phyloP scores from a whole-genome alignment of 495 filamentous ascomycete genomes.

The Trichoderma parareesei region DNA sequence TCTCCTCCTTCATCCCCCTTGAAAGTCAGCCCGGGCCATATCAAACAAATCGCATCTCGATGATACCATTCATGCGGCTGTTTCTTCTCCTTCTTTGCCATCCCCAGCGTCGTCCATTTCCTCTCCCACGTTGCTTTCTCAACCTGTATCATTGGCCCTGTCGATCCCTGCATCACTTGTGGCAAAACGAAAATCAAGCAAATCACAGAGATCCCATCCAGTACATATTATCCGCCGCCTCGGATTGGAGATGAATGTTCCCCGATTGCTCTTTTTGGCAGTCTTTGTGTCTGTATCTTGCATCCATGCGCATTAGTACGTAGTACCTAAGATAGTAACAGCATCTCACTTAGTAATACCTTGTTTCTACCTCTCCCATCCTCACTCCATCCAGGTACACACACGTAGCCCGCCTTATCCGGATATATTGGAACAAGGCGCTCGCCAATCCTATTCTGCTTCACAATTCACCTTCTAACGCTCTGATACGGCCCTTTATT shows the following conservation, averaged over 20 bases:
- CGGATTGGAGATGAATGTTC: not conserved
- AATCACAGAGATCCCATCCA: not conserved
- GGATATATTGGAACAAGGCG: not conserved
- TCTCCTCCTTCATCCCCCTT: not conserved
- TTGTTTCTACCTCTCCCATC: too few relatives aligned
- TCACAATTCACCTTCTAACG: not conserved
- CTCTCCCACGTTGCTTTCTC: not conserved
- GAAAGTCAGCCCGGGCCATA: not conserved
- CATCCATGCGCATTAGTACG: too few relatives aligned
- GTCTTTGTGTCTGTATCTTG: too few relatives aligned
- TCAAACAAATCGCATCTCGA: not conserved
- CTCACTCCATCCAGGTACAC: too few relatives aligned
- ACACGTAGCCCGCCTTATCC: not conserved
- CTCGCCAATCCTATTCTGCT: not conserved
- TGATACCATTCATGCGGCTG: not conserved
- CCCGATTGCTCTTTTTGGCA: not conserved
- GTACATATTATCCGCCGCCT: not conserved
- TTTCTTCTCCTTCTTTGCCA: not conserved
- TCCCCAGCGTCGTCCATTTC: not conserved
- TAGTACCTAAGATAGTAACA: too few relatives aligned
- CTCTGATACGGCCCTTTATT: too few relatives aligned
- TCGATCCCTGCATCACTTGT: slow-evolving; percentile 1
- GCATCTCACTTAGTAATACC: too few relatives aligned
- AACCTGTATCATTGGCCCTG: slow-evolving; percentile 4
- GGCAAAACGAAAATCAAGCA: not conserved